Percentiles rank a stretch among this genome's conserved stretches.
Evolutionary conservation across 129 eudicot genomes (phyloP).

Genomic region (Glebionis coronaria): DNA sequence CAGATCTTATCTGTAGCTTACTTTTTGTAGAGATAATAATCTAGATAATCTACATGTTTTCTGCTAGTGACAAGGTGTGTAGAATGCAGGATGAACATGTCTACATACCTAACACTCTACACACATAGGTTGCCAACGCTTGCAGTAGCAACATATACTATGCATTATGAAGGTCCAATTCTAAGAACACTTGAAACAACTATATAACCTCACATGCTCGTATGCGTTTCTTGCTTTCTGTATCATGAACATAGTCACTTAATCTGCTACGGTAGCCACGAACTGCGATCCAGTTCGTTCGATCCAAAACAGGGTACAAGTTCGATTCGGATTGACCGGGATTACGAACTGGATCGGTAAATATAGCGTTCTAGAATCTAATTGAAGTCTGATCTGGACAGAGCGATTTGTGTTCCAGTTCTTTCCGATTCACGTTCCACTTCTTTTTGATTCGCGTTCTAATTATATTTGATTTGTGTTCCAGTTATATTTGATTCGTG

Average conservation of each 20-base stretch:
- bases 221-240: background rate
- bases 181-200: background rate
- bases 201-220: constrained; percentile 12
- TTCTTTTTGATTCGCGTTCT: no score
- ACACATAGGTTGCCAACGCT: background rate
- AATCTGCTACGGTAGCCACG: no score
- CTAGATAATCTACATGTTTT: background rate
- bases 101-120: background rate
- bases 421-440: no score
- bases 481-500: no score
- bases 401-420: no score
- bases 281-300: no score
- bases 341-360: no score
- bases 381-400: no score
- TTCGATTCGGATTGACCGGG: no score
- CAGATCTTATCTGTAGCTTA: background rate
- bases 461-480: no score
- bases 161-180: constrained; percentile 1
- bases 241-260: background rate
- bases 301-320: no score
- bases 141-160: background rate
- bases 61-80: constrained; percentile 1
- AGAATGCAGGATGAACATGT: constrained; percentile 15
- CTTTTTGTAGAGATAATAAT: constrained; percentile 1
- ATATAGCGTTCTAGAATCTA: no score